Evolutionary conservation across 805 yeast genomes (phyloP).

Genomic region (Hanseniaspora clermontiae): DNA sequence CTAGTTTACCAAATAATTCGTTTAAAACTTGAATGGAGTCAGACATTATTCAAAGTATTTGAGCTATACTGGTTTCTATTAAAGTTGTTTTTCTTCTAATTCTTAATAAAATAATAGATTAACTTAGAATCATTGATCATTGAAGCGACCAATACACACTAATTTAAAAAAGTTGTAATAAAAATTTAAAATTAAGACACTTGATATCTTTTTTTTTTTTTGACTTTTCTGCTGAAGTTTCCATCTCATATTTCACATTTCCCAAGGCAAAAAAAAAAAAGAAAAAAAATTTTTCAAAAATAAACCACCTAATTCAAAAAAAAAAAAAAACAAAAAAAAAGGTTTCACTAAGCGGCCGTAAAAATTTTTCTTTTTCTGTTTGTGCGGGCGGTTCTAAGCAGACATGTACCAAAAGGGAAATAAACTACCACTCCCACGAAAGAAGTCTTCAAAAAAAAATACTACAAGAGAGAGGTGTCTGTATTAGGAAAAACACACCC

Average conservation of each 20-base stretch:
- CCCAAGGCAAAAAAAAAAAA: neutral
- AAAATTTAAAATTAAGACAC: neutral
- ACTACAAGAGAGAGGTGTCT: slow-evolving; percentile 2
- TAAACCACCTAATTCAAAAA: neutral
- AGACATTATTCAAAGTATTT: slow-evolving; percentile 29
- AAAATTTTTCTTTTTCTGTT: neutral
- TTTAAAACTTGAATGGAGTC: slow-evolving; percentile 61
- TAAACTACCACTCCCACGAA: neutral
- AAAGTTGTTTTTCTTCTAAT: neutral
- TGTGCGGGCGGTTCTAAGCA: slow-evolving; percentile 3
- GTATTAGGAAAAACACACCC: too few relatives aligned
- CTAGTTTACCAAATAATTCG: slow-evolving; percentile 84
- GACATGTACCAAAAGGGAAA: slow-evolving; percentile 11
- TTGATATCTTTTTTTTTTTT: neutral
- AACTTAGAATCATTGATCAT: too few relatives aligned
- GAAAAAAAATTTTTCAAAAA: neutral
- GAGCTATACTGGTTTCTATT: slow-evolving; percentile 5
- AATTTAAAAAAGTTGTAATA: neutral
- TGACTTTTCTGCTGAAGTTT: too few relatives aligned
- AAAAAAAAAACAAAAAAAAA: neutral
- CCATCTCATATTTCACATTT: neutral
- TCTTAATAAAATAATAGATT: too few relatives aligned
- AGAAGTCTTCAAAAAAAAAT: slow-evolving; percentile 7
- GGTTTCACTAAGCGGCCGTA: neutral
- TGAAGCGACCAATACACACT: too few relatives aligned